Conservation (phyloP, 2,329 filamentous ascomycete species). For the Colletotrichum melonis region DNA sequence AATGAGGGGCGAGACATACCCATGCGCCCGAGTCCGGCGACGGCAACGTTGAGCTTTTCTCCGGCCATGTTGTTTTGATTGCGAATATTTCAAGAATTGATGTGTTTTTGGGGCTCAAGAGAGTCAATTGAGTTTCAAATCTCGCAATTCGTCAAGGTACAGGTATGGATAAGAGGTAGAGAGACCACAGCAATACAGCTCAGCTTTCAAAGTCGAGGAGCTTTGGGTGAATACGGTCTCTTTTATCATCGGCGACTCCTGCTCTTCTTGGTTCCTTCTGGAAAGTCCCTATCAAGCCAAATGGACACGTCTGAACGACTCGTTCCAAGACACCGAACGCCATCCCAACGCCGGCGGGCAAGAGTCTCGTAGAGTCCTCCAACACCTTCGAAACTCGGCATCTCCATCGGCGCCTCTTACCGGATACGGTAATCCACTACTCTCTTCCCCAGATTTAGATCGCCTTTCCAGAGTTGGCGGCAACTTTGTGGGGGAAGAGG, state of each 20-base stretch:
- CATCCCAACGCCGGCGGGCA: constrained; percentile 14
- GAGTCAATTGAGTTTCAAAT: neutral
- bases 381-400: constrained; percentile 9
- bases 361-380: constrained; percentile 13
- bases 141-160: neutral
- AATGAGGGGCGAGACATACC: constrained; percentile 41
- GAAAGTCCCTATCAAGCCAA: neutral
- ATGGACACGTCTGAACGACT: neutral
- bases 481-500: constrained; percentile 3
- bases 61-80: constrained; percentile 9
- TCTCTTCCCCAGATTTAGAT: neutral
- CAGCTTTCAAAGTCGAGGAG: neutral
- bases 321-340: constrained; percentile 8
- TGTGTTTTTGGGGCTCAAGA: no score
- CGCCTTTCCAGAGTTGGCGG: neutral
- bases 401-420: constrained; percentile 16
- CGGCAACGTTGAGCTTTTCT: constrained; percentile 54
- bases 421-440: neutral
- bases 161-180: no score
- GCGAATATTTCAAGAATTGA: neutral
- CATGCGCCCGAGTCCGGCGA: constrained; percentile 64
- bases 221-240: neutral
- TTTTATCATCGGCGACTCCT: constrained; percentile 24
- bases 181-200: neutral
- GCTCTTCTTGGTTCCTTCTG: neutral